A percentile compares a stretch with the other conserved stretches of the same genome.
Conservation (phyloP, 805 yeast species). For the Clavispora phyllophila region DNA sequence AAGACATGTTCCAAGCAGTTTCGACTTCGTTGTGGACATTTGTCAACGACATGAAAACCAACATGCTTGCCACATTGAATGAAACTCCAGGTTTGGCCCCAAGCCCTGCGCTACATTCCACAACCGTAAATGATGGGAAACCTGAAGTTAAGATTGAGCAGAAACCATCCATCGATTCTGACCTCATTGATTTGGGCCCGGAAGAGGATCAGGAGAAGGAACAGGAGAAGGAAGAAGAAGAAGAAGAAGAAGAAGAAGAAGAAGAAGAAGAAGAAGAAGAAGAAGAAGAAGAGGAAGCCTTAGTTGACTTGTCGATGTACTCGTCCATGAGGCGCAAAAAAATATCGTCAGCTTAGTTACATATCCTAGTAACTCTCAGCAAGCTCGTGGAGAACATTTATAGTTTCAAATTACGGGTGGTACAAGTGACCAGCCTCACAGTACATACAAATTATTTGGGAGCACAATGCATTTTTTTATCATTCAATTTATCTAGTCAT, state of each 20-base stretch:
- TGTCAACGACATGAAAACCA: conserved; percentile 35
- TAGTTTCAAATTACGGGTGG: too few species aligned
- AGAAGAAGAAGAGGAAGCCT: conserved; percentile 15
- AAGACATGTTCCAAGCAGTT: conserved; percentile 38
- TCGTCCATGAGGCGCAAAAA: conserved; percentile 7
- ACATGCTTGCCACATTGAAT: conserved; percentile 9
- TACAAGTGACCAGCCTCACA: too few species aligned
- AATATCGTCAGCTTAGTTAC: background rate
- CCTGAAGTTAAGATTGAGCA: background rate
- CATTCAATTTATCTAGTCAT: background rate
- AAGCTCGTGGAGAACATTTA: too few species aligned
- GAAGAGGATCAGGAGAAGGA: background rate
- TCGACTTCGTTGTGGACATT: conserved; percentile 40
- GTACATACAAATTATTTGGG: background rate
- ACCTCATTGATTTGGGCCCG: background rate
- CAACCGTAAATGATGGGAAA: background rate
- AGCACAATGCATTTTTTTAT: background rate
- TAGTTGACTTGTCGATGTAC: conserved; percentile 26
- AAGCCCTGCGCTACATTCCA: background rate
- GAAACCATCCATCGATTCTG: background rate
- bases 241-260: background rate
- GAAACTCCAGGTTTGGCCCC: background rate
- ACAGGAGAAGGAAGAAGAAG: background rate
- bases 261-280: background rate
- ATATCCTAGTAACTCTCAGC: too few species aligned